Evolutionary conservation across 169 alveolate species (phyloP).

Genomic region (Plasmodium gaboni): DNA sequence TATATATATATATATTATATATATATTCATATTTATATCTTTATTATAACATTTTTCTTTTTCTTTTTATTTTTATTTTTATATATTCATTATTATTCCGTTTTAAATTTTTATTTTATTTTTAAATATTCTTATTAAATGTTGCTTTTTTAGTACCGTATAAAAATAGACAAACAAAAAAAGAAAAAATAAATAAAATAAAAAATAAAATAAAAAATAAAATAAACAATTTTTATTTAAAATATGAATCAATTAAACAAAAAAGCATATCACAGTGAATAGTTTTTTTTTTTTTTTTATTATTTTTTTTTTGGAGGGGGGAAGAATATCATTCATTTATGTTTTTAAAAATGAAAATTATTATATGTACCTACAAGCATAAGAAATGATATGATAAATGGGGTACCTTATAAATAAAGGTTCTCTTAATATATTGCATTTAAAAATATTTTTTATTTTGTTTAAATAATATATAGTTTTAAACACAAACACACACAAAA

Average conservation of each 20-base stretch:
- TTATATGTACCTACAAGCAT: no score
- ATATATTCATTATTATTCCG: conserved; percentile 20
- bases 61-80: neutral
- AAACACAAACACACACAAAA: no score
- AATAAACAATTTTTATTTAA: neutral
- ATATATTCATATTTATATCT: neutral
- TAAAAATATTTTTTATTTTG: no score
- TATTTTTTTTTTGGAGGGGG: no score
- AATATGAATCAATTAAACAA: neutral
- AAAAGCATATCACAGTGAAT: no score
- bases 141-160: conserved; percentile 75
- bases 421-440: no score
- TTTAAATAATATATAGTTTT: no score
- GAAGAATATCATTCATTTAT: no score
- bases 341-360: no score
- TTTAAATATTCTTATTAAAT: conserved; percentile 45
- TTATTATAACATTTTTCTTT: neutral
- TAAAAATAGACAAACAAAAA: conserved; percentile 18
- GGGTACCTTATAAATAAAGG: no score
- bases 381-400: no score
- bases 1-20: neutral
- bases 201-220: neutral
- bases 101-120: conserved; percentile 28
- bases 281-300: no score
- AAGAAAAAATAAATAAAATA: conserved; percentile 1